Conservation (phyloP, 495 filamentous ascomycete species). For the Penicillium riverlandense region DNA sequence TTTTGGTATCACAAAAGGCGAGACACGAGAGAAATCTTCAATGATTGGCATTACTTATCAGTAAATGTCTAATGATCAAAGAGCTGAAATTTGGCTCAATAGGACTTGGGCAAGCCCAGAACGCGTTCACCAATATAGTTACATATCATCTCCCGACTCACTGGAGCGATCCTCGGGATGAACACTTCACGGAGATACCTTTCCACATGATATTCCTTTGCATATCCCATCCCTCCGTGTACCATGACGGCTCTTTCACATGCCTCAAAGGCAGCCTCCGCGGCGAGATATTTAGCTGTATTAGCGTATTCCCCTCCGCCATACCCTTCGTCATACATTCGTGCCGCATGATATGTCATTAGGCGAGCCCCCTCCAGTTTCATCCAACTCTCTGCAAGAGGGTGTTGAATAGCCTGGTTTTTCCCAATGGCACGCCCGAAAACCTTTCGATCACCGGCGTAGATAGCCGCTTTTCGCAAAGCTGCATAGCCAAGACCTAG, state of each 20-base stretch:
- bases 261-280: slow-evolving; percentile 68
- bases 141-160: slow-evolving; percentile 74
- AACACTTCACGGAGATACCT: slow-evolving; percentile 67
- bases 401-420: slow-evolving; percentile 71
- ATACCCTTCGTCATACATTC: slow-evolving; percentile 59
- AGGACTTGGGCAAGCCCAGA: slow-evolving; percentile 30
- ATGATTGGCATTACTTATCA: too few species aligned
- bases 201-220: slow-evolving; percentile 73
- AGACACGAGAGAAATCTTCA: too few species aligned
- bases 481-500: slow-evolving; percentile 71
- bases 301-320: slow-evolving; percentile 59
- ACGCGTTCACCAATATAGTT: slow-evolving; percentile 71
- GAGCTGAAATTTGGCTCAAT: too few species aligned
- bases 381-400: slow-evolving; percentile 69
- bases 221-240: slow-evolving; percentile 74
- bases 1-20: too few species aligned
- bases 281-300: slow-evolving; percentile 70
- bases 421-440: slow-evolving; percentile 66
- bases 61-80: too few species aligned
- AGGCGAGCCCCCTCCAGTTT: slow-evolving; percentile 71
- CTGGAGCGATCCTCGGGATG: slow-evolving; percentile 70
- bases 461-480: slow-evolving; percentile 54
- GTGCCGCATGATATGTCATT: slow-evolving; percentile 69
- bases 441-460: slow-evolving; percentile 61
- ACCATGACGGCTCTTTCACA: slow-evolving; percentile 63